Base-by-base conservation (phyloP, 805 yeast species). In the Barnettozyma wickerhamii region DNA sequence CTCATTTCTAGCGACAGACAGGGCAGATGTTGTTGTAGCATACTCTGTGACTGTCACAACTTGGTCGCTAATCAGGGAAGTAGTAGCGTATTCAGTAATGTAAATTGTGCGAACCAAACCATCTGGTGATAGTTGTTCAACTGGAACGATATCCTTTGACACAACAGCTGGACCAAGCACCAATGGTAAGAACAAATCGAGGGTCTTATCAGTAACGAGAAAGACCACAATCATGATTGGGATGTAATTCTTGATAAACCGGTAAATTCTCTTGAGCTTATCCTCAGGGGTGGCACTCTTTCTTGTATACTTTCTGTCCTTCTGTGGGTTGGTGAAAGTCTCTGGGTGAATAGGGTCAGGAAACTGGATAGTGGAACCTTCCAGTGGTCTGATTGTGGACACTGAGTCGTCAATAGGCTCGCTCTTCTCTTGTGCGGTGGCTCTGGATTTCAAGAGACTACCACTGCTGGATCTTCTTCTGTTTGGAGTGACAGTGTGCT, bases 171-270 rank as follows among this genome's bases (percentile, higher is more conserved):
- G 7, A 7, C 17, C 14, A 21, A 40, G 34, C 13, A 45, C 19
- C 10, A 15, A 7, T 29, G 46, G 45, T 10, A 43, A 21, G 7
- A 51, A 46, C 19, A 52, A 13, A 23, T 52, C 48, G 18, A 51
- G 24, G 4, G 50, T 31, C 32, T 48, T 47, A 28, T 53, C 58
- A 19, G 48, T 19, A 7, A 53, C 47, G 13, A 53, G 41, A 4
- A 50, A 18, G 9, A 51, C 53, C 14, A 44, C 17, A 19, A 46
- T 33, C 37, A 45, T 4, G 40, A 49, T 45, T n/a, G 47, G 38
- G 5, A 37, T n/a, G 28, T 43, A 46, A 1, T 37, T 32, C 40
- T 38, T 50, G 4, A 43, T 6, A 13, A 44, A 34, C 6, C 24
- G 9, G 28, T 33, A 44, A 20, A 19, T 29, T 19, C 15, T 9